Base-by-base conservation (phyloP, 2,329 filamentous ascomycete genomes). In the Fonsecaea pedrosoi region DNA sequence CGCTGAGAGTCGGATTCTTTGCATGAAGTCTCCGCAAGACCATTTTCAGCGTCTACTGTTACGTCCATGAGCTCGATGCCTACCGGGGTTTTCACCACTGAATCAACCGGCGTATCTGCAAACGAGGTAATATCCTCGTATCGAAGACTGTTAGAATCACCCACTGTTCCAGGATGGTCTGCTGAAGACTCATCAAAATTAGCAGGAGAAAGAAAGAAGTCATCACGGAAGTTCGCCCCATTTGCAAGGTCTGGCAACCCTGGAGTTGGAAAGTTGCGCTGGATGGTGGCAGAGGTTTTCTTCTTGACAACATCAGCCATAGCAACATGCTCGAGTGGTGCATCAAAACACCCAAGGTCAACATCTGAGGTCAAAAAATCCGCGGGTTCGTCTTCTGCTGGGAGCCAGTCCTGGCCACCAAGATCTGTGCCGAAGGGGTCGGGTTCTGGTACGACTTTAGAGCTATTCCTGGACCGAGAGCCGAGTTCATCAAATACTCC, bases 291-390 rank as follows among this genome's bases (percentile, higher is more conserved):
- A 13, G 61, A 25, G 5, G 38, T 37, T 42, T 59, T 56, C 18
- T 18, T 60, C 37, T 54, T 66, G 30, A 64, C 34, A 21, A 69
- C 62, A 55, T 71, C 69, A 25, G 59, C 60, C 60, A 69, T 53
- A 30, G 69, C 53, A 37, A 69, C 66, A 42, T 69, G 65, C 45
- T 65, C 54, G 45, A 65, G 50, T 42, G 69, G 67, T 34, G 67
- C 60, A n/a, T 67, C 62, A 18, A 65, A 62, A 8, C 65, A 61
- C 21, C 62, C 61, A 6, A 67, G 53, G n/a, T 64, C 66, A 34
- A 67, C 2, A 37, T 65, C 62, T 12, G 57, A 64, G 5, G 48
- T 64, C 35, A 55, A 38, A 35, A 62, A 60, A 37, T 61, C 61
- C 25, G 55, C 15, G 12, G 37, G 25, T 30, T n/a, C 50, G 30